Base-by-base conservation (phyloP, 2,329 filamentous ascomycete genomes). In the Endoconidiophora polonica region DNA sequence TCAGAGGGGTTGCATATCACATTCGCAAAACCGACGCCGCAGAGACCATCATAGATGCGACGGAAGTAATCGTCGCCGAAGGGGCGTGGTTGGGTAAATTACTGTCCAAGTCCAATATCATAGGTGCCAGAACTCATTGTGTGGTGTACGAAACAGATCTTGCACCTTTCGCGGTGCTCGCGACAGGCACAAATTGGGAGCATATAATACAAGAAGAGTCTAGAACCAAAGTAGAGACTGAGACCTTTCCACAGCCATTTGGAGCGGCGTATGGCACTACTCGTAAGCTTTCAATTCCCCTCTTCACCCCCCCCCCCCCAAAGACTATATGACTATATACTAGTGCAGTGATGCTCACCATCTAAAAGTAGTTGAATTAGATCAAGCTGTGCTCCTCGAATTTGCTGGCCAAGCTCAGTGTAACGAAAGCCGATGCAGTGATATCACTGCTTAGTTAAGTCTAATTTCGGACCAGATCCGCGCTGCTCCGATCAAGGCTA, bases 131-230 rank as follows among this genome's bases (percentile, higher is more conserved):
- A 24, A 78, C 78, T 4, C 79, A 83, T 59, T 81, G 77, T 57
- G 76, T 83, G 43, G 76, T 81, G 1, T 79, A 77, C 56, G 65
- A 76, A 48, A 73, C 75, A 1, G 66, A 79, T 5, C 77, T 90
- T 12, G 80, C 73, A 49, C 78, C 83, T 0, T 84, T 85, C 60
- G 82, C 83, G 9, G 73, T 91, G 9, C 98, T 98, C 63, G 95
- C 88, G n/a, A n/a, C n/a, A n/a, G n/a, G n/a, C n/a, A n/a, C n/a
- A n/a, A n/a, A n/a, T n/a, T n/a, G n/a, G 16, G 16, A 18, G 16
- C 16, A 18, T 18, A 18, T 18, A 18, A 18, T 18, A 2, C 16
- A 18, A 33, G 29, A 33, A 33, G 29, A 33, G 12, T 7, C 29
- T 33, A 12, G 7, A 7, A 12, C 29, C 29, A 4, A 73, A 76